Evolutionary conservation across 2,329 filamentous ascomycete genomes (phyloP), one percentile per base, ranked within the genome.

Genomic region (Colletotrichum melonis): DNA sequence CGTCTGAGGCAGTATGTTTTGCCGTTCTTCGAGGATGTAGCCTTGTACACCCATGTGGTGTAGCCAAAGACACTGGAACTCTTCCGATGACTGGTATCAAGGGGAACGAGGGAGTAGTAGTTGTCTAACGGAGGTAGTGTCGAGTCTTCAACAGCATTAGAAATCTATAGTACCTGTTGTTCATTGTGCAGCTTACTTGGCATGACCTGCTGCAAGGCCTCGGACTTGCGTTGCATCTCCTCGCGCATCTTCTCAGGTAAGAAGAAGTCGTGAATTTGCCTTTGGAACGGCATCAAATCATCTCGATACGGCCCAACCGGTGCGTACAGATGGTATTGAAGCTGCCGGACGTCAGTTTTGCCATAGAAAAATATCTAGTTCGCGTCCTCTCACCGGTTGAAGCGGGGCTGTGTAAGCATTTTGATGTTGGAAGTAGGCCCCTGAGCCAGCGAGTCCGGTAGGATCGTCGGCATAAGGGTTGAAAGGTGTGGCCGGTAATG

Each of bases 11-110:
- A 95, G 82, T 97, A 98, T n/a, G 92, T 91, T 76, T 94, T 92
- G 12, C 95, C 97, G 78, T 96, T 96, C 80, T 97, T 97, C 81
- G 90, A 92, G 7, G 95, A 97, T 28, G 93, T 92, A 9, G 95
- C 96, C 84, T 98, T 98, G 86, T 98, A 99, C 0, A 98, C 91
- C 95, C 95, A 98, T 78, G 93, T 98, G 6, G 93, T 91, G 79
- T 95, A 97, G 32, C 95, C 95, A 82, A 98, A 98, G 19, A 93
- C 90, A 14, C 90, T 89, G 4, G 92, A 90, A 76, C 92, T 95
- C 81, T 95, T 95, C 76, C 95, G 91, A 74, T 94, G 91, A 63
- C 89, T 93, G 9, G 92, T 94, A 81, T 98, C 95, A 56, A 99
- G 86, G 4, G 96, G 94, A 9, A 98, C 95, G 12, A 99, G 88